Percentiles rank a stretch among this genome's conserved stretches.
Evolutionary conservation across 2,329 filamentous ascomycete genomes (phyloP).

Genomic region (Fusarium sp.): DNA sequence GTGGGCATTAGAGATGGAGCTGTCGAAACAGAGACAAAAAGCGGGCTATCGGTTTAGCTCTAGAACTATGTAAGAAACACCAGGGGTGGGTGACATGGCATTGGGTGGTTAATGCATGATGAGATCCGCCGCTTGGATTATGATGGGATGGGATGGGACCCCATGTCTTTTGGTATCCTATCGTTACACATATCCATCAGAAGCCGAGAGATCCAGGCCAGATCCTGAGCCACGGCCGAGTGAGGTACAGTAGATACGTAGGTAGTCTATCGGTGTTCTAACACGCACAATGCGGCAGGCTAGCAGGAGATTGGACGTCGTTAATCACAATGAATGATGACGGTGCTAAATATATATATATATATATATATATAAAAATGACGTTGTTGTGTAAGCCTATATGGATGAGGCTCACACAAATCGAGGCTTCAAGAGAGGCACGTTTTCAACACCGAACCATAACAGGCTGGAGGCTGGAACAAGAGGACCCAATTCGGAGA

Average conservation of each 20-base stretch:
- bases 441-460: constrained; percentile 13
- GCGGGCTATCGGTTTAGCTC: constrained; percentile 23
- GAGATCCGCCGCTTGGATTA: constrained; percentile 20
- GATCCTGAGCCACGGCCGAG: constrained; percentile 31
- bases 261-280: not conserved
- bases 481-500: constrained; percentile 11
- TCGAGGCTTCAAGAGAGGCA: constrained; percentile 19
- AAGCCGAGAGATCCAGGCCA: constrained; percentile 45
- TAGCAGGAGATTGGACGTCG: not conserved
- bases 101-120: constrained; percentile 31
- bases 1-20: not conserved
- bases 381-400: constrained; percentile 18
- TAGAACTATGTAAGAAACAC: constrained; percentile 28
- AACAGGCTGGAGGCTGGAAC: constrained; percentile 17
- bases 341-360: too few species aligned
- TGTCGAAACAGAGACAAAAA: constrained; percentile 17
- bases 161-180: constrained; percentile 1
- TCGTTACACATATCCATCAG: constrained; percentile 6
- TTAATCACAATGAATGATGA: constrained; percentile 5
- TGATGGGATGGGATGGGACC: constrained; percentile 1
- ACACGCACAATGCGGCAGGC: not conserved
- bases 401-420: not conserved
- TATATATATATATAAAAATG: too few species aligned
- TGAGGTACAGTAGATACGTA: not conserved
- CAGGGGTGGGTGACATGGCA: constrained; percentile 23